Evolutionary conservation across 2,329 filamentous ascomycete genomes (phyloP).

Genomic region (Cercospora sesami): DNA sequence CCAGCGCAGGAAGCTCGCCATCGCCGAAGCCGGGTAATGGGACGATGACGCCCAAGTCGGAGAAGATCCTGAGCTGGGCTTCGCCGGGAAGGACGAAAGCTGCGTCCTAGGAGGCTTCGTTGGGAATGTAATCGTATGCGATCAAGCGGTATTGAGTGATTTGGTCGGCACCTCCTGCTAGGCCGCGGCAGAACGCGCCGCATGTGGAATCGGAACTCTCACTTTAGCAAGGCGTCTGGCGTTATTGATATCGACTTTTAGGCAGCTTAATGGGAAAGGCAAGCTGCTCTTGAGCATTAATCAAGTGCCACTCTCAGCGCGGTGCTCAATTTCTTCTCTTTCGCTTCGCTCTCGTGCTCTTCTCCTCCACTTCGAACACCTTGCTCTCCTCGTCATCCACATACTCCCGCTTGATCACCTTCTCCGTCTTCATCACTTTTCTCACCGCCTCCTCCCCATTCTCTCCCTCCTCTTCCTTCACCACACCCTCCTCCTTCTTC

Average conservation of each 20-base stretch:
- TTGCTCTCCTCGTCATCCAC: constrained; percentile 43
- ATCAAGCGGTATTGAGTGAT: background rate
- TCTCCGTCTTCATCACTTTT: constrained; percentile 37
- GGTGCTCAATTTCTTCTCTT: constrained; percentile 32
- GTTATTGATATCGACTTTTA: background rate
- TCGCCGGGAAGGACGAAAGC: constrained; percentile 3
- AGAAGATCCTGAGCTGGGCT: constrained; percentile 30
- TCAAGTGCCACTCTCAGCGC: background rate
- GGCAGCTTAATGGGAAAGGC: too few species aligned
- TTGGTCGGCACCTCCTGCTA: background rate
- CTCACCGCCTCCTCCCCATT: constrained; percentile 30
- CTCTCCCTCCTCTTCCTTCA: constrained; percentile 34
- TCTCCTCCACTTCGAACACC: constrained; percentile 44
- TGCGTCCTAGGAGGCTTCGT: background rate
- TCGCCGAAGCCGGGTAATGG: constrained; percentile 16
- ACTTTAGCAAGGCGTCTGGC: constrained; percentile 20
- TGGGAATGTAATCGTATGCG: background rate
- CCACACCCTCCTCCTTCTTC: constrained; percentile 45
- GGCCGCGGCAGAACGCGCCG: background rate
- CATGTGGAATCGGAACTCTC: background rate
- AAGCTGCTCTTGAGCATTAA: background rate
- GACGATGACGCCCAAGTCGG: constrained; percentile 26
- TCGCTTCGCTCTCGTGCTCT: constrained; percentile 41
- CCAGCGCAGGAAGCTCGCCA: background rate
- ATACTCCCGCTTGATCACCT: constrained; percentile 43